A percentile compares a stretch with the other conserved stretches of the same genome.
These are phyloP conservation scores for Leishmania major DNA, from an alignment of 208 protist species.

Conservation along the genomic window DNA sequence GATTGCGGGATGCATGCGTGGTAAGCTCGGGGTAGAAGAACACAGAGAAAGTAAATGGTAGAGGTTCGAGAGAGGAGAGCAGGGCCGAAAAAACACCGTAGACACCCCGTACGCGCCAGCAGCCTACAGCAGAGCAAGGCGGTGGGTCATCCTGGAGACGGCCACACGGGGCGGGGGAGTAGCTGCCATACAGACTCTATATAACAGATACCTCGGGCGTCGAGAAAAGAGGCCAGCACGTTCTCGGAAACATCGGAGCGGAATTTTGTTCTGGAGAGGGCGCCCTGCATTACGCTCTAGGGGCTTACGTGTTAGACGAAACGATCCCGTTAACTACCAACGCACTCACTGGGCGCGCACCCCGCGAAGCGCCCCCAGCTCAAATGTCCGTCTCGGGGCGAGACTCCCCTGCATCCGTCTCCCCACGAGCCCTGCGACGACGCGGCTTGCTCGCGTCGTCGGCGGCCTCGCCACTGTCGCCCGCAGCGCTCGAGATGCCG, in stretches of 20 bases:
- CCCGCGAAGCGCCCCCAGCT: not conserved
- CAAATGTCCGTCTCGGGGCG: conserved; percentile 33
- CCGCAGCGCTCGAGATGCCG: not conserved
- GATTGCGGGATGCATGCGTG: not conserved
- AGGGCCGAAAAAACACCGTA: not conserved
- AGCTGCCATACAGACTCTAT: not conserved
- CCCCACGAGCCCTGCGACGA: conserved; percentile 15
- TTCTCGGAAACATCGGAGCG: no score
- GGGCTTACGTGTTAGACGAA: not conserved
- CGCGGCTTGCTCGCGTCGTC: conserved; percentile 3
- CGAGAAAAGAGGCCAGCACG: not conserved
- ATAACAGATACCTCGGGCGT: no score
- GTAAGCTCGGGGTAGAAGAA: not conserved
- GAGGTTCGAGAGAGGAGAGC: not conserved
- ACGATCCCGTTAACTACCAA: not conserved
- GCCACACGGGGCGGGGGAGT: not conserved
- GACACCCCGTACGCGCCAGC: not conserved
- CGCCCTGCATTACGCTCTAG: not conserved
- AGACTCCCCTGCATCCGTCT: conserved; percentile 8
- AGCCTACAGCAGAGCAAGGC: not conserved
- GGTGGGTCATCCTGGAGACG: not conserved
- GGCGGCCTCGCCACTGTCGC: conserved; percentile 13
- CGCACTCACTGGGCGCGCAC: not conserved
- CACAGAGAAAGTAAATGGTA: not conserved
- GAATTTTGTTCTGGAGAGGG: not conserved